Percentiles rank a stretch among this genome's conserved stretches.
Conservation (phyloP, 306 rosid species). For the Vigna trinervia region DNA sequence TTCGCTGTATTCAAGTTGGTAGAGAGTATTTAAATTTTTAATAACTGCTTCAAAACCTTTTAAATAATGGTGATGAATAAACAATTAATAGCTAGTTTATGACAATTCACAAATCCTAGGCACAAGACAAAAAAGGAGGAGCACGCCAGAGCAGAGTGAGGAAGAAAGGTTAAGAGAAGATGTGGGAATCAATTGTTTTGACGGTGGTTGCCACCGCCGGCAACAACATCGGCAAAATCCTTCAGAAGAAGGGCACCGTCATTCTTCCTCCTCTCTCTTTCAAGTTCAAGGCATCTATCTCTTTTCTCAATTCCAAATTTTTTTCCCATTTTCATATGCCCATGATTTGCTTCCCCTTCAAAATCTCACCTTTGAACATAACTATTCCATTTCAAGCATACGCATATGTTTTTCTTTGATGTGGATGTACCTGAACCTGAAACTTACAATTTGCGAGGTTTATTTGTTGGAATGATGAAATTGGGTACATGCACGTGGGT, state of each 20-base stretch:
- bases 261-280: conserved; percentile 93
- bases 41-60: not conserved
- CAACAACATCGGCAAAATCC: conserved; percentile 88
- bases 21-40: not conserved
- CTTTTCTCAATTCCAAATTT: not conserved
- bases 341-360: conserved; percentile 20
- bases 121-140: not conserved
- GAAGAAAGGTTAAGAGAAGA: conserved; percentile 32
- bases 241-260: conserved; percentile 93
- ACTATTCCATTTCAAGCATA: conserved; percentile 15
- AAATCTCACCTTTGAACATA: not conserved
- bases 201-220: conserved; percentile 94
- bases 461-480: conserved; percentile 23
- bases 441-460: conserved; percentile 2
- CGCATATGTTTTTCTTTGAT: not conserved
- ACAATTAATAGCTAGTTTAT: not conserved
- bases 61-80: not conserved
- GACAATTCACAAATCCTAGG: not conserved
- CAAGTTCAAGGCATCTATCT: conserved; percentile 69
- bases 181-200: conserved; percentile 87
- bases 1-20: too few relatives aligned
- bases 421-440: conserved; percentile 7
- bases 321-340: not conserved
- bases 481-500: conserved; percentile 11
- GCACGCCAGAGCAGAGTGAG: conserved; percentile 28